Percentiles rank a stretch among this genome's conserved stretches.
phyloP scores from a whole-genome alignment of 345 rosid genomes.

The Tarenaya hassleriana region DNA sequence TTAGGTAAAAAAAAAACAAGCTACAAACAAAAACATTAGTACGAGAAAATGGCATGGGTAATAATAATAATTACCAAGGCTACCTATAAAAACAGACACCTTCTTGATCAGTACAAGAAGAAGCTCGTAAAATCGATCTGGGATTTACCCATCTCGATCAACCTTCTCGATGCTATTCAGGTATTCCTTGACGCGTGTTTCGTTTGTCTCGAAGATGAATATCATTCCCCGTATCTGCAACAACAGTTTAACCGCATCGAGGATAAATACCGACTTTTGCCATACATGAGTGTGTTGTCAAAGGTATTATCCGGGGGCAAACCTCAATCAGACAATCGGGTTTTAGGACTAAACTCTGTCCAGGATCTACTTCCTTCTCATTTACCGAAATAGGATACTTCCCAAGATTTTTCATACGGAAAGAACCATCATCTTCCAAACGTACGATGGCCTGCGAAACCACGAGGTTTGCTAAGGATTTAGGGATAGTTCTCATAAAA shows the following conservation, averaged over 20 bases:
- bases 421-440: slow-evolving; percentile 64
- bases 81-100: not conserved
- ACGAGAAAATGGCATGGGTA: not conserved
- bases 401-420: slow-evolving; percentile 64
- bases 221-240: slow-evolving; percentile 63
- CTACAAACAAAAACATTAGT: not conserved
- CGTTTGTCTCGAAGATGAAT: slow-evolving; percentile 61
- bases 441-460: slow-evolving; percentile 56
- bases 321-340: slow-evolving; percentile 77
- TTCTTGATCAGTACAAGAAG: too few relatives aligned
- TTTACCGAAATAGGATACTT: slow-evolving; percentile 56
- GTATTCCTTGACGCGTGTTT: slow-evolving; percentile 44
- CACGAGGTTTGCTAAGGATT: not conserved
- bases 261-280: not conserved
- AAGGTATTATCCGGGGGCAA: slow-evolving; percentile 19
- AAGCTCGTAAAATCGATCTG: not conserved
- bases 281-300: not conserved
- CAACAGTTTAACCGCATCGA: slow-evolving; percentile 1
- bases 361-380: slow-evolving; percentile 53
- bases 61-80: not conserved
- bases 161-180: slow-evolving; percentile 33
- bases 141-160: not conserved
- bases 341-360: slow-evolving; percentile 39
- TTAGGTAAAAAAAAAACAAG: not conserved
- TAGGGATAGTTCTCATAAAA: not conserved